Base-by-base conservation (phyloP, 148 eudicot species). In the Vaccinium macrocarpon region DNA sequence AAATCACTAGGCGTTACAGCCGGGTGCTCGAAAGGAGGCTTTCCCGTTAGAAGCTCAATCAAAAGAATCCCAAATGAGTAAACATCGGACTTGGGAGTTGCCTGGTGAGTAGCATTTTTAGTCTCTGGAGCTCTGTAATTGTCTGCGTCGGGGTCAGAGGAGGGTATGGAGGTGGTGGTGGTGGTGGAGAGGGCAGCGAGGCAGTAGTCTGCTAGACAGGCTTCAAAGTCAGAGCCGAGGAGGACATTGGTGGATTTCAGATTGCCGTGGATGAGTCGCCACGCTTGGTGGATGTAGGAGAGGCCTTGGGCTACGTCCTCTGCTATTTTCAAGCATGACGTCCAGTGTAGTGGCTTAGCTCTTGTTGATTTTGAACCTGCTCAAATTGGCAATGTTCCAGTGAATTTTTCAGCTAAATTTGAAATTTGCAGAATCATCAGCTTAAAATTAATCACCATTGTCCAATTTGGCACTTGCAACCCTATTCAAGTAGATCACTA, bases 201-300 rank as follows among this genome's bases (percentile, higher is more conserved):
- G 52, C 82, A 79, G 82, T 79, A 79, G 50, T 79, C 82, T 6
- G 70, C 10, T 5, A 79, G 78, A 21, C 78, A 75, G 13, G 78
- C 78, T 53, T 79, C 82, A 51, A 79, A 79, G 52, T 79, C 82
- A 8, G 82, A 57, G 82, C 82, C 82, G 1, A 79, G 82, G 82
- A 79, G 82, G 70, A 79, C 70, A 51, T 79, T 79, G 71, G 82
- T 35, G 82, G 82, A 79, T 8, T 79, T 79, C 51, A 79, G 82
- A 21, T 79, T 79, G 71, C 82, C 82, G 52, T 79, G 82, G 80
- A 75, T 55, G n/a, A 75, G 78, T 2, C 29, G 78, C 78, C 78
- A 75, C 23, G 78, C 78, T 75, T 75, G 78, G 78, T 75, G 78
- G 78, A 75, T 75, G 55, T 75, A 75, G 55, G 52, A 75, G 78